Evolutionary conservation across 805 yeast genomes (phyloP), one percentile per base, ranked within the genome.

Genomic region (Komagataella pseudopastoris): DNA sequence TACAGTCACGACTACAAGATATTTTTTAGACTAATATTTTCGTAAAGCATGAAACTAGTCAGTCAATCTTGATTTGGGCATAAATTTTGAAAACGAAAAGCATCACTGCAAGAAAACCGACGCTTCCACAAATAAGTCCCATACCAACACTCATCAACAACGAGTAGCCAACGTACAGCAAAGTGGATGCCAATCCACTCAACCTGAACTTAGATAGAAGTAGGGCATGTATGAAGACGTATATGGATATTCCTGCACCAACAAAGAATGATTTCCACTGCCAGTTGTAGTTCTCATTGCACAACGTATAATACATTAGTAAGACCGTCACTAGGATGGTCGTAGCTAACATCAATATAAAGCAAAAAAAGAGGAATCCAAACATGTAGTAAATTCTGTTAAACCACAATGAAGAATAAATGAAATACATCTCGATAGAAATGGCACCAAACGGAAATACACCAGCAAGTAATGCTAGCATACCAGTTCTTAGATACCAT

Each of bases 381-480:
- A 93, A 93, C 98, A 93, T 91, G 75, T 90, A 93, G 74, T 80
- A 93, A 56, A 90, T 83, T 65, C 87, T 79, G 75, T 87, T 89
- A 68, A 86, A 88, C 99, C 99, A 91, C 57, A 93, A 69, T 36
- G 96, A 88, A 50, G 87, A 78, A 71, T 87, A 83, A 60, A 93
- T 87, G 71, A 89, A 91, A 68, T 88, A 90, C 78, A 93, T 78
- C 71, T 93, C 97, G 52, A 93, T 93, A 22, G 96, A 89, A 63
- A 93, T 85, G 18, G 96, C 84, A 7, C 96, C 95, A 63, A 91
- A 89, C 61, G 98, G 97, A 76, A 91, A 83, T 54, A 91, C 77
- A 54, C 98, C 98, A 1, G 95, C 85, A 55, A 87, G 74, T 46
- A 87, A 63, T 60, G 89, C 71, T 51, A 84, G 76, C 22, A 88